These are phyloP conservation scores for Cairneyella variabilis DNA, from an alignment of 495 filamentous ascomycete genomes.

Conservation along the genomic window DNA sequence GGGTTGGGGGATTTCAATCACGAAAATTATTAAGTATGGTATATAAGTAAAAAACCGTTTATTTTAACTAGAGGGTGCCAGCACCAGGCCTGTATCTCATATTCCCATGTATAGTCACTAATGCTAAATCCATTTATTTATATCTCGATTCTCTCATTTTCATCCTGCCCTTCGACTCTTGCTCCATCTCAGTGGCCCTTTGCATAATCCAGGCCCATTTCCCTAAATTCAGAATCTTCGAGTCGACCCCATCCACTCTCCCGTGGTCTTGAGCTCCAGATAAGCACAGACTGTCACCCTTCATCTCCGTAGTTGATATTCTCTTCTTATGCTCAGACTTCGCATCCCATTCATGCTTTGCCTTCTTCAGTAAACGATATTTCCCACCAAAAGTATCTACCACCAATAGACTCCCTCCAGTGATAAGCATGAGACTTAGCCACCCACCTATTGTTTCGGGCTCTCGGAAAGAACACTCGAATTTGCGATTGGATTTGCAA, in stretches of 20 bases:
- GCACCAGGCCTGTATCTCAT: too few species aligned
- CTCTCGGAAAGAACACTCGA: not conserved
- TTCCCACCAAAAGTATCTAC: not conserved
- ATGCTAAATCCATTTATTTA: too few species aligned
- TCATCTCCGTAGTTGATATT: not conserved
- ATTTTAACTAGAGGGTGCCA: too few species aligned
- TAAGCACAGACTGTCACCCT: not conserved
- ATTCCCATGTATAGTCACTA: too few species aligned
- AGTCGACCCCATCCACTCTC: not conserved
- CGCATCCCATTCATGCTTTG: not conserved
- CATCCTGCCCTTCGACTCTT: not conserved
- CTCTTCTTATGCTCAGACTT: not conserved
- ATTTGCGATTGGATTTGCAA: not conserved
- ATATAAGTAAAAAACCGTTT: too few species aligned
- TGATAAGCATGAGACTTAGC: not conserved
- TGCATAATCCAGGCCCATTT: not conserved
- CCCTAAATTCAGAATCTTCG: not conserved
- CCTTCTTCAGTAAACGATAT: not conserved
- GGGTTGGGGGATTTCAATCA: too few species aligned
- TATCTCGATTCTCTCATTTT: not conserved
- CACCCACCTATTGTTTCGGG: not conserved
- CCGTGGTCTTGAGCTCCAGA: not conserved
- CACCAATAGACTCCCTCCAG: not conserved
- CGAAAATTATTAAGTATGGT: too few species aligned
- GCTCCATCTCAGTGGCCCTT: not conserved